Percentiles rank a stretch among this genome's conserved stretches.
Evolutionary conservation across 2,329 filamentous ascomycete genomes (phyloP).

Genomic region (Dothistroma pini): DNA sequence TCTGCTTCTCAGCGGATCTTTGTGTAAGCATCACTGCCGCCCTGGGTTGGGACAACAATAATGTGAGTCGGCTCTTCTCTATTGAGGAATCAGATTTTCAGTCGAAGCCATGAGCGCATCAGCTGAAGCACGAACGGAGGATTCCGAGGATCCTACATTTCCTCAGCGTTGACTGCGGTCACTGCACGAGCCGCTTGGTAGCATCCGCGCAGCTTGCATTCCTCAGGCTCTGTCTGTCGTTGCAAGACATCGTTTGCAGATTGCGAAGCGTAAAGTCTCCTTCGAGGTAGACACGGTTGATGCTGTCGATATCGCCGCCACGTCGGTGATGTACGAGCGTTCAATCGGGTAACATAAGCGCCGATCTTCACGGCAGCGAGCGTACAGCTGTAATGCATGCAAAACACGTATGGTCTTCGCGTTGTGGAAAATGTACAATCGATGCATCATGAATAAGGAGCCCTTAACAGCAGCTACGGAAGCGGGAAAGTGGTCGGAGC

Average conservation of each 20-base stretch:
- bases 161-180: background rate
- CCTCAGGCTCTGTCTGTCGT: background rate
- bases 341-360: background rate
- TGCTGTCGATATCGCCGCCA: constrained; percentile 10
- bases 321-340: constrained; percentile 1
- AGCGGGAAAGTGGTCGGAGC: constrained; percentile 2
- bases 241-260: constrained; percentile 3
- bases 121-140: background rate
- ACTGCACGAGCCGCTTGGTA: background rate
- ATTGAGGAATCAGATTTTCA: background rate
- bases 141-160: background rate
- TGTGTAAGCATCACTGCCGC: background rate
- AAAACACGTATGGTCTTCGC: background rate
- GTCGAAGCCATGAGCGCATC: background rate
- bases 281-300: background rate
- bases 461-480: background rate
- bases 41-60: background rate
- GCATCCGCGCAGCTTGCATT: background rate
- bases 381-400: background rate
- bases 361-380: background rate
- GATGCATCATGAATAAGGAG: background rate
- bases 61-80: background rate
- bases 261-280: constrained; percentile 1
- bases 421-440: background rate
- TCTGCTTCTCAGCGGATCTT: background rate